Conservation (phyloP, 345 rosid species). For the Toxicodendron radicans region DNA sequence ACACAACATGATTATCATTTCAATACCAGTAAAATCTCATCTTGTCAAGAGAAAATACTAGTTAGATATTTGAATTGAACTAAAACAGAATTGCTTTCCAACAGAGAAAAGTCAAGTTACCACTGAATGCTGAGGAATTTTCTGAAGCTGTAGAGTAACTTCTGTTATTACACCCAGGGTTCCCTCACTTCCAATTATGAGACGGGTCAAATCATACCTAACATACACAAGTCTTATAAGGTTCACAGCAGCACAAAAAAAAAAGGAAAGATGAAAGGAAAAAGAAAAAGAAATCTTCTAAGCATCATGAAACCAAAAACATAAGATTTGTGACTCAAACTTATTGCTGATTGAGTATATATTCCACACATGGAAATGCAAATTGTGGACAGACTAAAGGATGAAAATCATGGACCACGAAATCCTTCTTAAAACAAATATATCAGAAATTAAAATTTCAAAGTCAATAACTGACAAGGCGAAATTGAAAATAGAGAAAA, state of each 20-base stretch:
- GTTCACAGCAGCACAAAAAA: background rate
- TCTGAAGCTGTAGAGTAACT: slow-evolving; percentile 87
- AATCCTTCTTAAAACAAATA: background rate
- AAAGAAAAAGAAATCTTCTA: background rate
- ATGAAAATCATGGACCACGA: slow-evolving; percentile 5
- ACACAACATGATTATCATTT: too few species aligned
- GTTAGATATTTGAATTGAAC: background rate
- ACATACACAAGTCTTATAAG: slow-evolving; percentile 16
- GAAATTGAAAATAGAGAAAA: background rate
- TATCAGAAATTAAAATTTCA: background rate
- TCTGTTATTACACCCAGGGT: slow-evolving; percentile 87
- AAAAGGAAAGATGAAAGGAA: background rate
- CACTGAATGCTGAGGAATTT: slow-evolving; percentile 89
- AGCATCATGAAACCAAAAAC: background rate
- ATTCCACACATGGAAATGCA: background rate
- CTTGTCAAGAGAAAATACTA: background rate
- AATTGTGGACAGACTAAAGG: background rate
- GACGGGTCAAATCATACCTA: slow-evolving; percentile 91
- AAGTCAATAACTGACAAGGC: background rate
- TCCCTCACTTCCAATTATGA: slow-evolving; percentile 94
- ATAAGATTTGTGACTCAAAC: background rate
- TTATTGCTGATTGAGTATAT: background rate
- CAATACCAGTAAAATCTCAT: background rate
- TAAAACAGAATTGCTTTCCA: slow-evolving; percentile 4
- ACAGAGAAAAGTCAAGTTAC: slow-evolving; percentile 38